Evolutionary conservation across 169 alveolate species (phyloP).

Genomic region (Pseudocohnilembus persalinus): DNA sequence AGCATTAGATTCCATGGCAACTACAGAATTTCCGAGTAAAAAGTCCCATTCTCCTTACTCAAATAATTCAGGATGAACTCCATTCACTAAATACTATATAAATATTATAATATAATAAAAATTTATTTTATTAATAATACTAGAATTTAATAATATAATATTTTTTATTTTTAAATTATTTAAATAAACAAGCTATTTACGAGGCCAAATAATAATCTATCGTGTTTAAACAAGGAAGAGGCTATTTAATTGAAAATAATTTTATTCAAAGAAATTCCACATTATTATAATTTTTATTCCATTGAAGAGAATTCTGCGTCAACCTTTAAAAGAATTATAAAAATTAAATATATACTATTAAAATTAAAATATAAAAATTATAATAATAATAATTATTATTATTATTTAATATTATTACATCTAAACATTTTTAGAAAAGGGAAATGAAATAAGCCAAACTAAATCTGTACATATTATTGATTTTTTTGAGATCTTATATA

Average conservation of each 20-base stretch:
- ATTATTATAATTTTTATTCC: constrained; percentile 69
- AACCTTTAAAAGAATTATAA: neutral
- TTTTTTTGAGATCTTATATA: constrained; percentile 77
- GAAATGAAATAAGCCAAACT: constrained; percentile 85
- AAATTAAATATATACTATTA: too few species aligned
- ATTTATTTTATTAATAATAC: too few species aligned
- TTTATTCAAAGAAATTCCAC: constrained; percentile 64
- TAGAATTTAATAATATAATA: too few species aligned
- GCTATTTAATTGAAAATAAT: constrained; percentile 74
- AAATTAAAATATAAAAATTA: too few species aligned
- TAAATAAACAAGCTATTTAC: too few species aligned
- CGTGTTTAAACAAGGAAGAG: constrained; percentile 88
- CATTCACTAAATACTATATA: constrained; percentile 67
- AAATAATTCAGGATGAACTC: constrained; percentile 72
- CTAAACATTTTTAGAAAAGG: constrained; percentile 83
- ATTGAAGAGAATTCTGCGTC: constrained; percentile 58
- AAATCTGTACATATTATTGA: constrained; percentile 93
- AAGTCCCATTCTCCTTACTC: constrained; percentile 89
- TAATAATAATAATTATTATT: too few species aligned
- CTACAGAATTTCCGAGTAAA: constrained; percentile 77
- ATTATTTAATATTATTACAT: constrained; percentile 14
- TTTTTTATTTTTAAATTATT: too few species aligned
- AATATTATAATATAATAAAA: too few species aligned
- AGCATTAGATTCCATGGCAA: constrained; percentile 62
- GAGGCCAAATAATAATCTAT: constrained; percentile 88